phyloP scores from a whole-genome alignment of 2,329 filamentous ascomycete species.

The Xylaria sp. region DNA sequence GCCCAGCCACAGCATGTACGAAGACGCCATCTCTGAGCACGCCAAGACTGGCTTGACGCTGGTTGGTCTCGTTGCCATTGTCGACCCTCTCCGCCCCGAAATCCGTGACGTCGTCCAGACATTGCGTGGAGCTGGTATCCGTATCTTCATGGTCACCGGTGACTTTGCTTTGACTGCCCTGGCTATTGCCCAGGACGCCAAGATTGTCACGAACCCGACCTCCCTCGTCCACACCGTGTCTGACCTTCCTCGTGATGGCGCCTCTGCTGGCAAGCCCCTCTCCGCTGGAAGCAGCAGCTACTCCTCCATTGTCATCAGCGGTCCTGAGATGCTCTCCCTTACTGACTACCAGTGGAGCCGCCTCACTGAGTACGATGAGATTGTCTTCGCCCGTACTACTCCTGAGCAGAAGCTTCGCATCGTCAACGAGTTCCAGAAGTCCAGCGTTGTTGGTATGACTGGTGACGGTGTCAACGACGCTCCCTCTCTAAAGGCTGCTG shows the following conservation, averaged over 20 bases:
- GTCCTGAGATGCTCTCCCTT: conserved; percentile 59
- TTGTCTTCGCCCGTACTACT: conserved; percentile 71
- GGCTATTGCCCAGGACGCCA: conserved; percentile 66
- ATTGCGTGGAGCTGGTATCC: conserved; percentile 63
- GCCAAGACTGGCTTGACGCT: conserved; percentile 62
- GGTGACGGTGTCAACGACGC: conserved; percentile 86
- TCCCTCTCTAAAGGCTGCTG: conserved; percentile 71
- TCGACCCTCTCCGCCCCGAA: conserved; percentile 71
- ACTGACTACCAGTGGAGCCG: conserved; percentile 65
- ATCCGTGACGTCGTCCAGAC: conserved; percentile 62
- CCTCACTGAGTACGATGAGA: conserved; percentile 60
- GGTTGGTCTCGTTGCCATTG: conserved; percentile 69
- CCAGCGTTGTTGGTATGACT: conserved; percentile 72
- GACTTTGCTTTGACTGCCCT: conserved; percentile 71
- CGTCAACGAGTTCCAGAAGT: conserved; percentile 65
- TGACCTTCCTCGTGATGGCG: conserved; percentile 41
- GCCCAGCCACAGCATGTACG: conserved; percentile 45
- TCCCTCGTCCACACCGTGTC: conserved; percentile 48
- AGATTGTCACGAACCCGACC: conserved; percentile 56
- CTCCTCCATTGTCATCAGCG: conserved; percentile 57
- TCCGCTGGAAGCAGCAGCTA: conserved; percentile 25
- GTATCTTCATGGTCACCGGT: conserved; percentile 78
- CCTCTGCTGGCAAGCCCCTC: conserved; percentile 22
- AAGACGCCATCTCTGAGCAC: conserved; percentile 52
- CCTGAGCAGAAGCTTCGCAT: conserved; percentile 76